A percentile compares a stretch with the other conserved stretches of the same genome.
These are phyloP conservation scores for Neonectria sp. DNA, from an alignment of 2,329 filamentous ascomycete genomes.

Conservation along the genomic window DNA sequence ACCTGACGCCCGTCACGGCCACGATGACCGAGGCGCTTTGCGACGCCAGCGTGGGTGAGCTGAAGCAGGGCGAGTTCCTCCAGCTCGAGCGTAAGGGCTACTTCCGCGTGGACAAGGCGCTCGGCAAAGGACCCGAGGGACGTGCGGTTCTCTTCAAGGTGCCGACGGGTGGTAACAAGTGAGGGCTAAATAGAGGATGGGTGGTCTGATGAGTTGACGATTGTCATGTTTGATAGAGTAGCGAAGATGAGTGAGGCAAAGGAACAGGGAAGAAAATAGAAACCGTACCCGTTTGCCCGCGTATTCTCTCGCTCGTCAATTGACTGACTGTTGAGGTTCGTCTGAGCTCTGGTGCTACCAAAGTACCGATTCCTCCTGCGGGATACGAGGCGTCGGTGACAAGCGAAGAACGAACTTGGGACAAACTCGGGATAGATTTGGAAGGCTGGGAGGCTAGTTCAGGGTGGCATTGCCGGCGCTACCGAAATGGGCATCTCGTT, in stretches of 20 bases:
- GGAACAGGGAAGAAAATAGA: slow-evolving; percentile 16
- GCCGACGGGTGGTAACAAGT: slow-evolving; percentile 64
- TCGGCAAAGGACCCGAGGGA: slow-evolving; percentile 65
- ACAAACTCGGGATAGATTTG: too few species aligned
- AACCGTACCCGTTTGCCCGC: background rate
- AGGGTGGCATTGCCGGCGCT: background rate
- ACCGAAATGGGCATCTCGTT: slow-evolving; percentile 12
- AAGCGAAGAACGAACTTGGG: background rate
- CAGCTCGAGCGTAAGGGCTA: slow-evolving; percentile 96
- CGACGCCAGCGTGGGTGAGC: slow-evolving; percentile 82
- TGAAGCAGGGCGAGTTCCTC: slow-evolving; percentile 92
- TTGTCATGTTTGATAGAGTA: slow-evolving; percentile 38
- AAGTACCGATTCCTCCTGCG: background rate
- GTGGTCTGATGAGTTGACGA: slow-evolving; percentile 35
- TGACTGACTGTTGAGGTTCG: background rate
- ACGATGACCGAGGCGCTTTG: slow-evolving; percentile 82
- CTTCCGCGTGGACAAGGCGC: slow-evolving; percentile 84
- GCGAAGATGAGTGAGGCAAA: slow-evolving; percentile 33
- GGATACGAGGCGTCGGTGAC: slow-evolving; percentile 1
- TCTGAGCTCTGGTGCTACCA: background rate
- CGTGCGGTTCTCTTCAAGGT: slow-evolving; percentile 72
- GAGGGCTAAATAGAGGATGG: slow-evolving; percentile 17
- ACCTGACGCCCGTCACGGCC: slow-evolving; percentile 82
- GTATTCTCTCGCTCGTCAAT: background rate
- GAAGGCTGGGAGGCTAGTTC: background rate